Conservation (phyloP, 2,329 filamentous ascomycete species). For the Colletotrichum simmondsii region DNA sequence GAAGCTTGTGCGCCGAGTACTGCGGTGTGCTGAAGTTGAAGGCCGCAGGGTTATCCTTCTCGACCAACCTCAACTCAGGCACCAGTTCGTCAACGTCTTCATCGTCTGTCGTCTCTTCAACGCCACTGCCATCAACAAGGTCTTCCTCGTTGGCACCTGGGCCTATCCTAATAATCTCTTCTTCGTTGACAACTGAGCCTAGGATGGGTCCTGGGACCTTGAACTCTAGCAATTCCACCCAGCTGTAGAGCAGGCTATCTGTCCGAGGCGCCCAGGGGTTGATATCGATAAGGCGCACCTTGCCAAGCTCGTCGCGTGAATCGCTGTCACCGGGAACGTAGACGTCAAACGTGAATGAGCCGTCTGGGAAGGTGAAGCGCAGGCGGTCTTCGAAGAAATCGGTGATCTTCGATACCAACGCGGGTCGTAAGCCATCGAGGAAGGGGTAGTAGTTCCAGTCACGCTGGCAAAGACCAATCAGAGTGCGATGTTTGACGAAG, state of each 20-base stretch:
- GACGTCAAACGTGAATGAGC: slow-evolving; percentile 89
- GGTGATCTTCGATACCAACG: slow-evolving; percentile 75
- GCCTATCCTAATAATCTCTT: slow-evolving; percentile 54
- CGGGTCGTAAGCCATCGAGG: slow-evolving; percentile 70
- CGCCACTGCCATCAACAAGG: slow-evolving; percentile 44
- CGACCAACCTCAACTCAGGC: slow-evolving; percentile 82
- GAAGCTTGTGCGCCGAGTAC: slow-evolving; percentile 95
- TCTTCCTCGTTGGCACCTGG: slow-evolving; percentile 51
- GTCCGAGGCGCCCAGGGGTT: slow-evolving; percentile 94
- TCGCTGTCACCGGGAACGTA: slow-evolving; percentile 79
- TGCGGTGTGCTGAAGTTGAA: slow-evolving; percentile 87
- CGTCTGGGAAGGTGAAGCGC: slow-evolving; percentile 83
- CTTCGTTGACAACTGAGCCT: slow-evolving; percentile 53
- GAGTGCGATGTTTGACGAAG: slow-evolving; percentile 84
- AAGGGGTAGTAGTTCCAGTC: slow-evolving; percentile 94
- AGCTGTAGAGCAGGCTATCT: slow-evolving; percentile 89
- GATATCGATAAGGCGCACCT: slow-evolving; percentile 89
- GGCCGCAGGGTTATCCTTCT: slow-evolving; percentile 87
- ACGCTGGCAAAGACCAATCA: slow-evolving; percentile 88
- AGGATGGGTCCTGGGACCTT: slow-evolving; percentile 69
- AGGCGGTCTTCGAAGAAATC: slow-evolving; percentile 82
- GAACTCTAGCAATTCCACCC: slow-evolving; percentile 85
- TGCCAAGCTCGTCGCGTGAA: slow-evolving; percentile 70
- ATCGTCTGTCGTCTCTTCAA: slow-evolving; percentile 48
- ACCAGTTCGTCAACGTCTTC: slow-evolving; percentile 58